Conservation (phyloP, 768 basidiomycete species). For the Galerina marginata region DNA sequence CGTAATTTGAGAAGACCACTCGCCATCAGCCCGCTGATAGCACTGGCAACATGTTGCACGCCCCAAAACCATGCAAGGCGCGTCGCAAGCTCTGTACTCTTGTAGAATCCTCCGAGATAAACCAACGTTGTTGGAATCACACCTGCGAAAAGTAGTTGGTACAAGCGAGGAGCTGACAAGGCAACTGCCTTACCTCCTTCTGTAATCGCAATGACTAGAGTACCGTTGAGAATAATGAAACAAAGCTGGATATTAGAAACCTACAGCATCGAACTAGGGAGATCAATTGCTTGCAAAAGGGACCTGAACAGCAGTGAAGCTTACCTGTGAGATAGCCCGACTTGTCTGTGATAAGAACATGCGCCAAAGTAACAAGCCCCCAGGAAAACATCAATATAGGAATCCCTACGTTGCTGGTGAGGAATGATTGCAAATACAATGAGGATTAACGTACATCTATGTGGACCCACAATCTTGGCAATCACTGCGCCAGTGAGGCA, state of each 20-base stretch:
- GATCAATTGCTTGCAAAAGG: background rate
- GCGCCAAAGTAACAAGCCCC: slow-evolving; percentile 43
- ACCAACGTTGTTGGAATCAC: slow-evolving; percentile 46
- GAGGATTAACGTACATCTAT: slow-evolving; percentile 33
- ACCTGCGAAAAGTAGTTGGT: slow-evolving; percentile 8
- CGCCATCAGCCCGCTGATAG: slow-evolving; percentile 46
- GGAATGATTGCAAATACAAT: background rate
- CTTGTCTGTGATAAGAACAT: slow-evolving; percentile 40
- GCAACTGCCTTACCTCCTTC: slow-evolving; percentile 35
- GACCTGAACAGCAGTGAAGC: background rate
- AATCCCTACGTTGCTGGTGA: slow-evolving; percentile 33
- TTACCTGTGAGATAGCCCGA: slow-evolving; percentile 41
- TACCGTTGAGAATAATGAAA: slow-evolving; percentile 16
- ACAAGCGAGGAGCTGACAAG: background rate
- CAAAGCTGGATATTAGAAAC: background rate
- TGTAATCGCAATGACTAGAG: slow-evolving; percentile 43
- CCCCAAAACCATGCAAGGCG: slow-evolving; percentile 51
- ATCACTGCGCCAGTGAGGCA: slow-evolving; percentile 43
- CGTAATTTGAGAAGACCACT: slow-evolving; percentile 43
- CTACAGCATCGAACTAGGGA: slow-evolving; percentile 38
- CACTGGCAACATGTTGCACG: slow-evolving; percentile 41
- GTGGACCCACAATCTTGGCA: slow-evolving; percentile 44
- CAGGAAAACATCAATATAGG: slow-evolving; percentile 45
- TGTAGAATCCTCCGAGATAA: slow-evolving; percentile 49
- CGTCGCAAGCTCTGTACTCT: slow-evolving; percentile 46